phyloP scores from a whole-genome alignment of 2,329 filamentous ascomycete genomes.

The Epichloe sibirici region DNA sequence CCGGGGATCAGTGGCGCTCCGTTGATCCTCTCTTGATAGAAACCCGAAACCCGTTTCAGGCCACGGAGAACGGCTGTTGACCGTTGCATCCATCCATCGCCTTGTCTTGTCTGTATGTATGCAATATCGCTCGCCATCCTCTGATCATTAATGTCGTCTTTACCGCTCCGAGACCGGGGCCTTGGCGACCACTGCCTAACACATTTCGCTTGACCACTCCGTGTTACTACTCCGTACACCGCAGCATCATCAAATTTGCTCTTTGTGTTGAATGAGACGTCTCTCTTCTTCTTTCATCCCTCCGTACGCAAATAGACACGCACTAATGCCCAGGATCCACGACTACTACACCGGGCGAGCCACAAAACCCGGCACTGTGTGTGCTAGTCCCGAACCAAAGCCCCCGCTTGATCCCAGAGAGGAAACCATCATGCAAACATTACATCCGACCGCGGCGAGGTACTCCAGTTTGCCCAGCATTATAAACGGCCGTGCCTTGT shows the following conservation, averaged over 20 bases:
- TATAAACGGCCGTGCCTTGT: neutral
- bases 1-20: neutral
- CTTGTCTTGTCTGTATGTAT: neutral
- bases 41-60: no score
- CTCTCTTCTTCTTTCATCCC: neutral
- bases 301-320: neutral
- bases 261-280: neutral
- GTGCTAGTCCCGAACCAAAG: neutral
- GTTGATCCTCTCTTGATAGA: neutral
- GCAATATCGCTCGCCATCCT: neutral
- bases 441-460: conserved; percentile 1
- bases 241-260: no score
- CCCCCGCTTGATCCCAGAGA: conserved; percentile 1
- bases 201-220: neutral
- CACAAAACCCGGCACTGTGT: conserved; percentile 1
- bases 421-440: conserved; percentile 2
- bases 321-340: neutral
- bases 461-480: neutral
- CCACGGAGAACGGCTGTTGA: no score
- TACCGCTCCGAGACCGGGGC: neutral
- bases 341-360: neutral
- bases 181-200: neutral
- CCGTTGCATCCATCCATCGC: no score
- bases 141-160: neutral
- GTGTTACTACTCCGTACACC: neutral